Percentiles rank a stretch among this genome's conserved stretches.
phyloP scores from a whole-genome alignment of 805 yeast genomes.

The Isabelozyma gotoi region DNA sequence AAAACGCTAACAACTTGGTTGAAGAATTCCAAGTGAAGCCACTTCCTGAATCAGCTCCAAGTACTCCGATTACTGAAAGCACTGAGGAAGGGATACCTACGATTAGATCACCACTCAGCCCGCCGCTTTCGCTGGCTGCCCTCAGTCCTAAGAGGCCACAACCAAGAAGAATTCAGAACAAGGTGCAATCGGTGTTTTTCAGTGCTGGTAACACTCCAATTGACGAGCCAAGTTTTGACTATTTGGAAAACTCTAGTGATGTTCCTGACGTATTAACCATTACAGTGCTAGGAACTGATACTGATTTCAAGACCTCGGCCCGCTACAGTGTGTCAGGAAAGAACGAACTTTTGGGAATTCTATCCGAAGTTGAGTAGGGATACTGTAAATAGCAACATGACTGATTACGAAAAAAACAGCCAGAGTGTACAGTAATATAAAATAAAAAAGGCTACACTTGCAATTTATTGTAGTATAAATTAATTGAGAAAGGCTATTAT shows the following conservation, averaged over 20 bases:
- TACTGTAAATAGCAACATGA: background rate
- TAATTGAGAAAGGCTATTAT: no score
- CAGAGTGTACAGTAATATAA: no score
- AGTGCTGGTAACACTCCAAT: constrained; percentile 68
- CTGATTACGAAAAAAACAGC: background rate
- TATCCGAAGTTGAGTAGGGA: constrained; percentile 27
- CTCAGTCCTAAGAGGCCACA: background rate
- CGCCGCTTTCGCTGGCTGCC: constrained; percentile 1
- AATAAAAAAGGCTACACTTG: no score
- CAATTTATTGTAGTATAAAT: no score
- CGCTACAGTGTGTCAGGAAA: constrained; percentile 64
- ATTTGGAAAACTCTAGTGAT: constrained; percentile 32
- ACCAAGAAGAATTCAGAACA: background rate
- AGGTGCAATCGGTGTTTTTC: constrained; percentile 47
- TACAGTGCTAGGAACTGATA: constrained; percentile 46
- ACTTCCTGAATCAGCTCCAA: constrained; percentile 12
- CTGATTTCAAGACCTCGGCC: constrained; percentile 54
- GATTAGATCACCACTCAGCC: background rate
- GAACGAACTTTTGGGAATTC: constrained; percentile 61
- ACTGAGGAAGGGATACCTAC: background rate
- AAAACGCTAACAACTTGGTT: constrained; percentile 15
- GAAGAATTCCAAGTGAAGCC: constrained; percentile 21
- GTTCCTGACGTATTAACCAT: constrained; percentile 57
- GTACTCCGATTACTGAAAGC: constrained; percentile 10
- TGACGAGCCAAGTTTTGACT: constrained; percentile 67